These are phyloP conservation scores for Leucosporidium scottii DNA, from an alignment of 768 basidiomycete species.

Conservation along the genomic window DNA sequence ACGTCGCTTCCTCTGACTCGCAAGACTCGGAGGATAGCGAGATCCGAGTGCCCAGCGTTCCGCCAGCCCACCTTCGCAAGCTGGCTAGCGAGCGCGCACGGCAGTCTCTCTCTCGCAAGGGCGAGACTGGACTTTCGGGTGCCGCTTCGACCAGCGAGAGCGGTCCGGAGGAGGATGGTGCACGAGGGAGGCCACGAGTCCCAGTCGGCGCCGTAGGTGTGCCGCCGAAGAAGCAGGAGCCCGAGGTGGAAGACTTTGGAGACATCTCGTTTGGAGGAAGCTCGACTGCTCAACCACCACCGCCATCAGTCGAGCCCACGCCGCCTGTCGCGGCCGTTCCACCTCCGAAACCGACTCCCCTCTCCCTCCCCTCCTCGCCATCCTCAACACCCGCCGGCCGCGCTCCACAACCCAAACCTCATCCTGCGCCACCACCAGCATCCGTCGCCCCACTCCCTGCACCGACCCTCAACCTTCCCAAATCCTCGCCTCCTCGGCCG, in stretches of 20 bases:
- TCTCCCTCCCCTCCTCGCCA: neutral
- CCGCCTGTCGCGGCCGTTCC: neutral
- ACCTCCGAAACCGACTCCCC: neutral
- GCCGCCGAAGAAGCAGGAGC: no score
- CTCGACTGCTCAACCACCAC: no score
- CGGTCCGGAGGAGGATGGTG: neutral
- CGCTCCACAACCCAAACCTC: neutral
- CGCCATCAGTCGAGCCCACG: neutral
- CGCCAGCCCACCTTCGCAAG: constrained; percentile 1
- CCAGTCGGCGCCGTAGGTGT: no score
- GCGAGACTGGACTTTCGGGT: no score
- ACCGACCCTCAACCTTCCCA: neutral
- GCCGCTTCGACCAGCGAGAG: neutral
- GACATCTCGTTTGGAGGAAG: neutral
- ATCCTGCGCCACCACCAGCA: neutral
- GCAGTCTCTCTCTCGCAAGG: neutral
- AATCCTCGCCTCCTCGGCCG: neutral
- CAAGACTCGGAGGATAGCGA: neutral
- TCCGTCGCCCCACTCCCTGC: neutral
- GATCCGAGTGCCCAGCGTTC: neutral
- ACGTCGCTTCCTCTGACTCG: neutral
- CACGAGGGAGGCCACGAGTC: neutral
- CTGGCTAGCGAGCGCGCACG: neutral
- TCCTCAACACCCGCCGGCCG: neutral
- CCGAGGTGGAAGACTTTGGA: constrained; percentile 2